A percentile compares a stretch with the other conserved stretches of the same genome.
Evolutionary conservation across 345 rosid genomes (phyloP).

Genomic region (Euphorbia pulcherrima): DNA sequence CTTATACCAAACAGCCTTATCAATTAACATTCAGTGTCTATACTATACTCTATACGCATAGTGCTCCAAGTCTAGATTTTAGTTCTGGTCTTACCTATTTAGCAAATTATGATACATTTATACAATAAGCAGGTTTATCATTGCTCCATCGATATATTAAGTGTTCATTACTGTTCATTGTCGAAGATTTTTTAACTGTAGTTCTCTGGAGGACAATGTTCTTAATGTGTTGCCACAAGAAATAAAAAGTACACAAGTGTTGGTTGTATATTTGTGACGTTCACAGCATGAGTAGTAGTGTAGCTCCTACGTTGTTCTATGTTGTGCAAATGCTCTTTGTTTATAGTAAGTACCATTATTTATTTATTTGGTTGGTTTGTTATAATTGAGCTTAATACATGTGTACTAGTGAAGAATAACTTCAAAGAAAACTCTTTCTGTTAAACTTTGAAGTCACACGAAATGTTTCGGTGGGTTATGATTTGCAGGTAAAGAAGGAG

Average conservation of each 20-base stretch:
- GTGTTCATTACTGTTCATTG: neutral
- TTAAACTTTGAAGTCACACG: neutral
- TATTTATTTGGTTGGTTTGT: neutral
- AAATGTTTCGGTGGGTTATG: neutral
- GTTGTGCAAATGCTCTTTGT: neutral
- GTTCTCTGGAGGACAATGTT: neutral
- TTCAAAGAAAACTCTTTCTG: neutral
- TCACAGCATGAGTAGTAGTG: neutral
- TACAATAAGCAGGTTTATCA: no score
- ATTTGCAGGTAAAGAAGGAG: conserved; percentile 77
- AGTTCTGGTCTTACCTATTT: no score
- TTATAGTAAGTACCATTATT: neutral
- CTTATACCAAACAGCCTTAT: no score
- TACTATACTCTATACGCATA: no score
- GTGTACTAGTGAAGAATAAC: neutral
- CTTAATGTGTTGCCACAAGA: neutral
- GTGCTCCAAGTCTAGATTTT: no score
- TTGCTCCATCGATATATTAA: neutral
- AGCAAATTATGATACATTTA: no score
- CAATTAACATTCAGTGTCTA: no score
- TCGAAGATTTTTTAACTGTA: neutral
- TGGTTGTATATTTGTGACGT: neutral
- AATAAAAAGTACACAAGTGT: neutral
- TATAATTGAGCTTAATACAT: neutral
- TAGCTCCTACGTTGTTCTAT: neutral